Evolutionary conservation across 163 green algal genomes (phyloP).

Genomic region (Trebouxia gelatinosa): DNA sequence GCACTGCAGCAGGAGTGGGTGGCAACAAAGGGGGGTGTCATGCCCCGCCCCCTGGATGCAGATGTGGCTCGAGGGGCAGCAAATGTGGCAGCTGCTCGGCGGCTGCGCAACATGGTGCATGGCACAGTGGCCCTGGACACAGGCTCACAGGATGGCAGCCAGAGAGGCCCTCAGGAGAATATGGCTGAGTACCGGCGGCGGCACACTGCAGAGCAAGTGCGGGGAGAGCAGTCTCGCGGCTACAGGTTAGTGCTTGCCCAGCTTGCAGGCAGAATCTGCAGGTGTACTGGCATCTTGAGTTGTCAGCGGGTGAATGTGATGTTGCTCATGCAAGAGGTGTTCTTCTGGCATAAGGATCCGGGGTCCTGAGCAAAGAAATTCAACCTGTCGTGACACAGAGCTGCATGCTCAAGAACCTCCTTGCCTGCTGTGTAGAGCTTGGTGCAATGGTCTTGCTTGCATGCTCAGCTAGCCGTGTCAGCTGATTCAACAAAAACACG

Average conservation of each 20-base stretch:
- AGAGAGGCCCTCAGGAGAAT: conserved; percentile 1
- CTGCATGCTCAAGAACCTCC: too few relatives aligned
- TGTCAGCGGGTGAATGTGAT: too few relatives aligned
- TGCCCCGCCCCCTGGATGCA: conserved; percentile 22
- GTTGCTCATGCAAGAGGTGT: too few relatives aligned
- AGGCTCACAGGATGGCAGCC: not conserved
- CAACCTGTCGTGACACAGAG: too few relatives aligned
- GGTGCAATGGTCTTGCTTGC: too few relatives aligned
- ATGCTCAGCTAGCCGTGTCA: too few relatives aligned
- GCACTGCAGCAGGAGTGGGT: conserved; percentile 31
- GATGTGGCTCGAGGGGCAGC: conserved; percentile 33
- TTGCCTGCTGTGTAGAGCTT: too few relatives aligned
- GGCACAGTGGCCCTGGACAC: conserved; percentile 32
- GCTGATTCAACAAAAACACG: too few relatives aligned
- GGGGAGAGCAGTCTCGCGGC: conserved; percentile 13
- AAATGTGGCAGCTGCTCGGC: conserved; percentile 35
- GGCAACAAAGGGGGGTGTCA: conserved; percentile 21
- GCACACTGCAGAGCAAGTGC: not conserved
- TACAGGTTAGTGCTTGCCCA: conserved; percentile 34
- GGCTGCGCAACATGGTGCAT: conserved; percentile 40
- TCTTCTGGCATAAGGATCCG: too few relatives aligned
- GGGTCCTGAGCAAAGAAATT: too few relatives aligned
- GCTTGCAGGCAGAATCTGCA: too few relatives aligned
- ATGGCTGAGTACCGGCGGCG: conserved; percentile 16
- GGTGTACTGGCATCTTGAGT: too few relatives aligned